Conservation (phyloP, 305 asterid genomes). For the Nicotiana rustica region DNA sequence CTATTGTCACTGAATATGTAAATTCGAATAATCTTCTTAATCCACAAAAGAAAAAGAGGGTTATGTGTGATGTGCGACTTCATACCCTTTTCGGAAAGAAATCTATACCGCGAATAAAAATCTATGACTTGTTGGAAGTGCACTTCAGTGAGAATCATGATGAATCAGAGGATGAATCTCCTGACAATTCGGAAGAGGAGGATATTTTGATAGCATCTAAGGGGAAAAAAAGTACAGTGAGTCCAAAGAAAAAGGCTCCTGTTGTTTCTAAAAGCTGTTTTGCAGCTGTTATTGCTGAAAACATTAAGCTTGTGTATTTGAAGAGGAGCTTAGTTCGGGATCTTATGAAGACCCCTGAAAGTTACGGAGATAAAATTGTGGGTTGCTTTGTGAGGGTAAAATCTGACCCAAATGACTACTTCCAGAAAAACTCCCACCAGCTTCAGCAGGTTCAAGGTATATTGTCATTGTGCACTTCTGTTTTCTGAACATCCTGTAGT, state of each 20-base stretch:
- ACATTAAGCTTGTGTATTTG: constrained; percentile 78
- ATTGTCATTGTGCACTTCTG: not conserved
- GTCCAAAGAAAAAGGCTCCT: constrained; percentile 50
- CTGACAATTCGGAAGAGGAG: constrained; percentile 48
- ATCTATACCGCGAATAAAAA: constrained; percentile 55
- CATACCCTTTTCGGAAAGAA: constrained; percentile 70
- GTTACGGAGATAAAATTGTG: constrained; percentile 62
- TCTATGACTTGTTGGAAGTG: constrained; percentile 69
- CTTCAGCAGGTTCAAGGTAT: constrained; percentile 87
- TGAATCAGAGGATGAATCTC: constrained; percentile 69
- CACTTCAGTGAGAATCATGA: constrained; percentile 81
- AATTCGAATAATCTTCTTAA: constrained; percentile 61
- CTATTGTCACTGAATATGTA: constrained; percentile 60
- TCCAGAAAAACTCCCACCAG: constrained; percentile 75
- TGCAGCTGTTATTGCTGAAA: constrained; percentile 80
- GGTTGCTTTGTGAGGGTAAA: constrained; percentile 92
- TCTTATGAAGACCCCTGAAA: constrained; percentile 66
- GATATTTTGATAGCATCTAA: constrained; percentile 19
- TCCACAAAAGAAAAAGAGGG: constrained; percentile 72
- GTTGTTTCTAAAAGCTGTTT: constrained; percentile 70
- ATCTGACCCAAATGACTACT: constrained; percentile 76
- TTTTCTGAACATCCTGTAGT: not conserved
- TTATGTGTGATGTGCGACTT: constrained; percentile 75
- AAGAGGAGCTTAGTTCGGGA: constrained; percentile 75
- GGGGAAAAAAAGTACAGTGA: constrained; percentile 43